Conservation (phyloP, 2,329 filamentous ascomycete species). For the Keithomyces neogunnii region DNA sequence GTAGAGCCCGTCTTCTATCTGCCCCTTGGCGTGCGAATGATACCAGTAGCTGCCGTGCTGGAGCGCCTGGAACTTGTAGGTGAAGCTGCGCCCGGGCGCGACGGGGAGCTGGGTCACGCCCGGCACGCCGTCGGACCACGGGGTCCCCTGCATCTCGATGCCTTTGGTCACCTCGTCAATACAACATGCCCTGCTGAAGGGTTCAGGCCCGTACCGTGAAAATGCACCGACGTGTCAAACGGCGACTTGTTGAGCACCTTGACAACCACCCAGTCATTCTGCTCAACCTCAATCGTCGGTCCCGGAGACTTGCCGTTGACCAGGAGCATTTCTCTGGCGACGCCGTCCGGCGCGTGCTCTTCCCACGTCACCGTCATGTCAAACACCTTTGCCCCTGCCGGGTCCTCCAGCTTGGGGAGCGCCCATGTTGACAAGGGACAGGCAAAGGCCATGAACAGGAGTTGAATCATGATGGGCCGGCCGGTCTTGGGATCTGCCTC, state of each 20-base stretch:
- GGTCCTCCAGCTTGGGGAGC: background rate
- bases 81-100: conserved; percentile 25
- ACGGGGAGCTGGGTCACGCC: conserved; percentile 48
- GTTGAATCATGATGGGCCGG: background rate
- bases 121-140: conserved; percentile 53
- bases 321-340: conserved; percentile 34
- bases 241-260: conserved; percentile 37
- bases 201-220: conserved; percentile 28
- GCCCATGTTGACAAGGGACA: background rate
- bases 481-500: too few species aligned
- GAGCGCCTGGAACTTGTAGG: conserved; percentile 45
- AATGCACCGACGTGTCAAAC: conserved; percentile 40
- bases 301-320: conserved; percentile 56
- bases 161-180: conserved; percentile 17
- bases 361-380: conserved; percentile 28
- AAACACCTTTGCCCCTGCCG: conserved; percentile 9
- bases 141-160: conserved; percentile 41
- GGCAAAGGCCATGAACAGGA: background rate
- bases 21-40: conserved; percentile 46
- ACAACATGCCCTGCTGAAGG: too few species aligned
- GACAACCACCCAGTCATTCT: conserved; percentile 26
- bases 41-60: conserved; percentile 55
- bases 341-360: conserved; percentile 33
- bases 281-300: conserved; percentile 39
- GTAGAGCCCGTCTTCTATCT: conserved; percentile 52